Base-by-base conservation (phyloP, 2,329 filamentous ascomycete species). In the Sporothrix pseudoabietina region DNA sequence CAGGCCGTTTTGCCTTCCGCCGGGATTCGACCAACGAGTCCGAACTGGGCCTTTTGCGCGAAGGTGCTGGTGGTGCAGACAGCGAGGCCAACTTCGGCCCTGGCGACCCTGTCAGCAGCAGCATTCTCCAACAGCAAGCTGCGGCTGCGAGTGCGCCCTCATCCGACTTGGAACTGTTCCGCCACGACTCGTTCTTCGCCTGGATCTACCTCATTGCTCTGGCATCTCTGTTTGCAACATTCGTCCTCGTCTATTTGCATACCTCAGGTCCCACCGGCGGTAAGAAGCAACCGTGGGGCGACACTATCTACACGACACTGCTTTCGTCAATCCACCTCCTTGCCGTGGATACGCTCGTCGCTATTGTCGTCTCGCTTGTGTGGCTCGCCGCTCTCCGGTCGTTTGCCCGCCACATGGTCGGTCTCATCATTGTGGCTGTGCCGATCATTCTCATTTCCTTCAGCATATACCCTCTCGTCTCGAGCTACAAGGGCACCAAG, bases 261-360 rank as follows among this genome's bases (percentile, higher is more conserved):
- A 98, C 95, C 1, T 89, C 92, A 5, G 84, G 84, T n/a, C 73
- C 75, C 16, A 49, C 59, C 14, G 71, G 66, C 32, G 72, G 73
- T 71, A 86, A 86, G 72, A 92, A 92, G 79, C 87, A 87, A 74
- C 91, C 91, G 0, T 88, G 97, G 73, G 95, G 94, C 16, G 96
- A 99, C 81, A 98, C 95, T 0, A 94, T 99, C 74, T 99, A 99
- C 81, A 94, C 92, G 16, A 94, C 93, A 4, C 84, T 99, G 49
- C 91, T 92, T 77, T 90, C 90, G 69, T 98, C 94, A 0, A 96
- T 97, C 78, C 91, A 96, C 79, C 91, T 98, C 76, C 89, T 99
- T 57, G 92, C 93, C 1, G 89, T 96, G 71, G 97, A 98, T 82
- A 98, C 96, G 0, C 81, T 98, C 22, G 91, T 98, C n/a, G 92